These are phyloP conservation scores for Calonectria pseudoreteaudii DNA, from an alignment of 2,329 filamentous ascomycete species.

Conservation along the genomic window DNA sequence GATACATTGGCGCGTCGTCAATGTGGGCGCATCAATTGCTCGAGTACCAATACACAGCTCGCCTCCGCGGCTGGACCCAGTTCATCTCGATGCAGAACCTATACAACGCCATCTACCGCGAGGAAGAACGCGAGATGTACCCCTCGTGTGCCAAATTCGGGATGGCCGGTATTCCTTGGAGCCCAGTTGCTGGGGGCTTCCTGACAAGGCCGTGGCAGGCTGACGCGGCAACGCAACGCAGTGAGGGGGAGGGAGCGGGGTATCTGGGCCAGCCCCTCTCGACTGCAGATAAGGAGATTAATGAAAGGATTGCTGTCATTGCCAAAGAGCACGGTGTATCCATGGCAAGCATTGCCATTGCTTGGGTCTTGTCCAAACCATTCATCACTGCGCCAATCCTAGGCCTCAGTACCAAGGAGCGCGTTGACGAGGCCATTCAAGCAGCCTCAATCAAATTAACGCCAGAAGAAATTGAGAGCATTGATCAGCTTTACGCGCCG, in stretches of 20 bases:
- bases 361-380: neutral
- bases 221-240: neutral
- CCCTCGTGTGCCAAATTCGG: neutral
- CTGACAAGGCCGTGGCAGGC: slow-evolving; percentile 1
- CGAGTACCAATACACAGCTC: slow-evolving; percentile 1
- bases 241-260: neutral
- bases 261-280: neutral
- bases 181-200: neutral
- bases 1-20: neutral
- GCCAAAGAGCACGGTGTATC: neutral
- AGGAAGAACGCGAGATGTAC: slow-evolving; percentile 1
- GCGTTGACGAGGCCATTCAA: neutral
- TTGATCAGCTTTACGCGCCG: neutral
- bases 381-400: neutral
- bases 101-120: neutral
- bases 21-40: slow-evolving; percentile 2
- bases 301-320: neutral
- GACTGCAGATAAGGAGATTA: neutral
- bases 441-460: neutral
- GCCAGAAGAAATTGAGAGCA: neutral
- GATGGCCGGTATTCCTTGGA: slow-evolving; percentile 1
- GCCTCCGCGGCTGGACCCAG: neutral
- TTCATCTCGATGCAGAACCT: slow-evolving; percentile 1
- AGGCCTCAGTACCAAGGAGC: neutral
- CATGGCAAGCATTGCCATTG: neutral